Evolutionary conservation across 192 early-diverging fungal species (phyloP).

Genomic region (Umbelopsis sp.): DNA sequence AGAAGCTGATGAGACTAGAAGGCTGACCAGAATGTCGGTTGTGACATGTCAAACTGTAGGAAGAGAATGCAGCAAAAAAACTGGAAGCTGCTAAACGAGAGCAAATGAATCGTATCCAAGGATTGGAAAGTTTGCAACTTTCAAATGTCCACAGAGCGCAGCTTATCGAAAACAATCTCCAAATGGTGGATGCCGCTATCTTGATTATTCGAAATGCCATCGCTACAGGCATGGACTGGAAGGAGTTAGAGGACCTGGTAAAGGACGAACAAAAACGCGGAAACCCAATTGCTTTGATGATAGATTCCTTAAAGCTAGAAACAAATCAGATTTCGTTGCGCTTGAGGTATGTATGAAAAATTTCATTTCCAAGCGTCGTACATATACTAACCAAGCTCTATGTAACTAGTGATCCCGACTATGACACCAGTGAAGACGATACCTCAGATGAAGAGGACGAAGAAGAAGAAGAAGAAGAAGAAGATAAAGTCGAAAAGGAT

Average conservation of each 20-base stretch:
- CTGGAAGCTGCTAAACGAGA: slow-evolving; percentile 78
- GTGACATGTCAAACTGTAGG: slow-evolving; percentile 51
- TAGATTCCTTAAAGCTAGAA: slow-evolving; percentile 75
- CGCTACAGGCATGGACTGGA: slow-evolving; percentile 95
- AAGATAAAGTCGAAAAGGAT: slow-evolving; percentile 35
- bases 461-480: slow-evolving; percentile 33
- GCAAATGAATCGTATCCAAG: slow-evolving; percentile 76
- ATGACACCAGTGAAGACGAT: slow-evolving; percentile 38
- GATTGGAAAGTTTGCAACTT: slow-evolving; percentile 73
- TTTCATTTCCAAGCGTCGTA: slow-evolving; percentile 15
- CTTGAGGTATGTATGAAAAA: slow-evolving; percentile 45
- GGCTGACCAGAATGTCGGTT: slow-evolving; percentile 21
- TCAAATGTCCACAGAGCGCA: slow-evolving; percentile 74
- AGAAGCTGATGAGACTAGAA: background rate
- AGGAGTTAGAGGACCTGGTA: slow-evolving; percentile 87
- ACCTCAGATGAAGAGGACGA: slow-evolving; percentile 46
- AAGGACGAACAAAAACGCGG: slow-evolving; percentile 75
- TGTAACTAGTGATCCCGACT: slow-evolving; percentile 54
- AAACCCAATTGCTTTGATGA: slow-evolving; percentile 81
- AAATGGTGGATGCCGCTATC: slow-evolving; percentile 87
- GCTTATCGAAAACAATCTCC: slow-evolving; percentile 83
- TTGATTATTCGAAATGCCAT: slow-evolving; percentile 85
- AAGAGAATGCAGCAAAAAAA: slow-evolving; percentile 78
- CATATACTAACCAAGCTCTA: slow-evolving; percentile 22
- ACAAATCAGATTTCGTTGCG: slow-evolving; percentile 76